Evolutionary conservation across 2,329 filamentous ascomycete genomes (phyloP).

Genomic region (Monosporascus sp.): DNA sequence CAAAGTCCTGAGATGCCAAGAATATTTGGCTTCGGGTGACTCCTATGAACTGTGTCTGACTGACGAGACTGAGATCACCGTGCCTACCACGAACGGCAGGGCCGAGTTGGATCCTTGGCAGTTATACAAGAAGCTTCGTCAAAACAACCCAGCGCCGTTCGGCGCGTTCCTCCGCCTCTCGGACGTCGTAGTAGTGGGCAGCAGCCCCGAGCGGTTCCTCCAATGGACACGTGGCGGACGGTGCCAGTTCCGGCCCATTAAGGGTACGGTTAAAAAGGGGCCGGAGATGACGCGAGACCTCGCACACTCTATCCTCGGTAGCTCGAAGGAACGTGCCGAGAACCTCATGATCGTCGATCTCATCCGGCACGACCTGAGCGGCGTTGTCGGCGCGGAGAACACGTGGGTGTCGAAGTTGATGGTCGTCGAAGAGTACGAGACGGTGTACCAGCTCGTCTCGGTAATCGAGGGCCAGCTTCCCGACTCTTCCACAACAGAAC

Average conservation of each 20-base stretch:
- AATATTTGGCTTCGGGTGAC: slow-evolving; percentile 29
- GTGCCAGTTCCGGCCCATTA: slow-evolving; percentile 65
- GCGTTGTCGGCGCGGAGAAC: slow-evolving; percentile 53
- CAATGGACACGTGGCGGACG: slow-evolving; percentile 51
- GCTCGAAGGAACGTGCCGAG: slow-evolving; percentile 66
- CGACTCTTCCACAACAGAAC: slow-evolving; percentile 15
- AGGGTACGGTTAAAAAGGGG: slow-evolving; percentile 64
- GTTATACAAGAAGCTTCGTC: slow-evolving; percentile 23
- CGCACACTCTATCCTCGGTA: slow-evolving; percentile 52
- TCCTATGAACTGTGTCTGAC: slow-evolving; percentile 37
- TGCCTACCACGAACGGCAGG: not conserved
- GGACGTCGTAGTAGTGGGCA: slow-evolving; percentile 51
- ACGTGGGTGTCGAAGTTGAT: slow-evolving; percentile 61
- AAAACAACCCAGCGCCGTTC: slow-evolving; percentile 33
- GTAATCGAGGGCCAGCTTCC: slow-evolving; percentile 48
- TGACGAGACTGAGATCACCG: slow-evolving; percentile 20
- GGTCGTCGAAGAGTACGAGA: slow-evolving; percentile 65
- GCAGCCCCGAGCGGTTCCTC: slow-evolving; percentile 66
- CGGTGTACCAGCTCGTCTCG: slow-evolving; percentile 65
- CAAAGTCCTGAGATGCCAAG: slow-evolving; percentile 29
- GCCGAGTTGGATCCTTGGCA: slow-evolving; percentile 14
- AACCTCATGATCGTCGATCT: slow-evolving; percentile 77
- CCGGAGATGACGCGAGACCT: slow-evolving; percentile 46
- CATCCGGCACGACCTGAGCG: slow-evolving; percentile 65
- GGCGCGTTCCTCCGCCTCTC: slow-evolving; percentile 57